Base-by-base conservation (phyloP, 2,329 filamentous ascomycete genomes). In the Hymenotorrendiella dingleyae region DNA sequence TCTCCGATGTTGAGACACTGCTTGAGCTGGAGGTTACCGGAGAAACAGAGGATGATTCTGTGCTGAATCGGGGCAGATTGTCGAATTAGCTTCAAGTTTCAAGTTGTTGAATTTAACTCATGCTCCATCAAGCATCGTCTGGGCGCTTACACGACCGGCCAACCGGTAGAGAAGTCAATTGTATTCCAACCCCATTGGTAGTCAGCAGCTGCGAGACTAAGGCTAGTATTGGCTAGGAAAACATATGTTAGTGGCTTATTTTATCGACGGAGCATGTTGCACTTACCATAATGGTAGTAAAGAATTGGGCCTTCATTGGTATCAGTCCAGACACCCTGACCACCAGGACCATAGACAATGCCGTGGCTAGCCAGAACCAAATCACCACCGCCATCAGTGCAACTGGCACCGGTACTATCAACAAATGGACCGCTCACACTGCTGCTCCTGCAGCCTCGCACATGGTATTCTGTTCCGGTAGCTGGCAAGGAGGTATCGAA, bases 261-360 rank as follows among this genome's bases (percentile, higher is more conserved):
- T n/a, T n/a, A n/a, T n/a, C n/a, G n/a, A n/a, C n/a, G n/a, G n/a
- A n/a, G n/a, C n/a, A n/a, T n/a, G n/a, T n/a, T n/a, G n/a, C n/a
- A n/a, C n/a, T n/a, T n/a, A n/a, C n/a, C n/a, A 50, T 81, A 81
- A 52, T 82, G 76, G 54, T 82, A 82, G 59, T 82, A 82, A 6
- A 82, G 63, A 7, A 82, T 67, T 5, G 71, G 67, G 1, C 77
- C 77, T 9, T 66, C 53, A 0, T 46, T 61, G 0, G 64, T 57
- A 46, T 80, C 77, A 2, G 65, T 64, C 47, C 74, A 72, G 2
- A 80, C 70, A 32, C 74, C 77, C 58, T 84, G 79, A 26, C 80
- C 80, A 47, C 81, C 81, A 12, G 81, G 80, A 22, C 74, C 80
- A 52, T 84, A 85, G 0, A 82, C 69, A 20, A 63, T 73, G 5